phyloP scores from a whole-genome alignment of 768 basidiomycete species.

The Megacollybia marginata region DNA sequence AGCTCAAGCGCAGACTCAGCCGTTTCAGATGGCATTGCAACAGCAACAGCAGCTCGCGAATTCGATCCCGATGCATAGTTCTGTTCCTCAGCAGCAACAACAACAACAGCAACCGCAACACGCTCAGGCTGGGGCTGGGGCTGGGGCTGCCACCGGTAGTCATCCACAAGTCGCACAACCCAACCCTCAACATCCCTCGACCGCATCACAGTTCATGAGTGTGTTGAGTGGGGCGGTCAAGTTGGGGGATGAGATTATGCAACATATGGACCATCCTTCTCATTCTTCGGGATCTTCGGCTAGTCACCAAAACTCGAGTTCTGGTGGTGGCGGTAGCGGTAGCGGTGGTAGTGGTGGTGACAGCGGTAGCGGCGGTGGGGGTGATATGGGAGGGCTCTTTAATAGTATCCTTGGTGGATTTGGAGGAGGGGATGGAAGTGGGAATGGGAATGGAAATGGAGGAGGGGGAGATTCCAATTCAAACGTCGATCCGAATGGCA shows the following conservation, averaged over 20 bases:
- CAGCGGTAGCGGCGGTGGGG: too few species aligned
- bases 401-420: not conserved
- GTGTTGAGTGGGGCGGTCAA: not conserved
- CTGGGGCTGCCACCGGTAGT: not conserved
- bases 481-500: not conserved
- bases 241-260: not conserved
- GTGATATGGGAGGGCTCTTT: too few species aligned
- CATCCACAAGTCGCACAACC: not conserved
- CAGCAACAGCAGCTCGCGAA: too few species aligned
- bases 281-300: not conserved
- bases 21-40: too few species aligned
- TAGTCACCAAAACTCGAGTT: too few species aligned
- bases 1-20: not conserved
- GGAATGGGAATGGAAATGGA: not conserved
- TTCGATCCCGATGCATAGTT: too few species aligned
- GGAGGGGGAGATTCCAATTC: not conserved
- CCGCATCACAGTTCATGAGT: not conserved
- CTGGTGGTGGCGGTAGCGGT: too few species aligned
- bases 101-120: too few species aligned
- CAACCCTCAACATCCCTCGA: not conserved
- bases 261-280: not conserved
- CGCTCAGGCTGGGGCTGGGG: too few species aligned
- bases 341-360: too few species aligned
- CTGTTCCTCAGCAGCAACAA: too few species aligned
- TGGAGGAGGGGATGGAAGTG: not conserved